These are phyloP conservation scores for Diplotaxis tenuifolia DNA, from an alignment of 345 rosid genomes.

Conservation along the genomic window DNA sequence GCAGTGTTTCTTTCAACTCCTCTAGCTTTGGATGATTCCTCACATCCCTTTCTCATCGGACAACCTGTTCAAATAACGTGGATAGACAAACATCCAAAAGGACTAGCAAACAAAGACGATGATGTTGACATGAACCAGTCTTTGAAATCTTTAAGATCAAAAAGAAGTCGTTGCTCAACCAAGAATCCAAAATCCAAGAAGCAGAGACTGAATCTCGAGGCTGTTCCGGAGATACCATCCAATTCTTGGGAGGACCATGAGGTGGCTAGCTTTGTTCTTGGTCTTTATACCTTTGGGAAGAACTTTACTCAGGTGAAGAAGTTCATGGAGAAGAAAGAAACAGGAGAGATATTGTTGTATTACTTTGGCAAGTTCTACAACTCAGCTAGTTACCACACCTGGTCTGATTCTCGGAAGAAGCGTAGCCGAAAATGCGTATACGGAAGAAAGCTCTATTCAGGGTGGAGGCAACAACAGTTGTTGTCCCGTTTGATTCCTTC, in stretches of 20 bases:
- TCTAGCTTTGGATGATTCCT: conserved; percentile 39
- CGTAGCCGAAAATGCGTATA: conserved; percentile 44
- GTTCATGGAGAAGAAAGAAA: conserved; percentile 48
- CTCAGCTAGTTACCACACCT: conserved; percentile 47
- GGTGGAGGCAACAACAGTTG: conserved; percentile 73
- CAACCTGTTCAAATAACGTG: conserved; percentile 51
- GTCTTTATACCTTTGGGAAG: conserved; percentile 59
- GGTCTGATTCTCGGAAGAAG: conserved; percentile 57
- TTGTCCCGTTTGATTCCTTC: conserved; percentile 56
- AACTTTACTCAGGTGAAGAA: conserved; percentile 46
- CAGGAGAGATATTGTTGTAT: conserved; percentile 53
- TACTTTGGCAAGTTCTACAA: conserved; percentile 62
- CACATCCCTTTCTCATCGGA: conserved; percentile 50
- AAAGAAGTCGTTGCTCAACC: conserved; percentile 33
- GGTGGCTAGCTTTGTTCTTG: conserved; percentile 54
- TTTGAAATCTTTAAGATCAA: conserved; percentile 39
- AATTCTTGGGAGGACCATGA: conserved; percentile 52
- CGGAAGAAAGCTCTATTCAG: conserved; percentile 61
- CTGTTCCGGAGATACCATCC: conserved; percentile 39
- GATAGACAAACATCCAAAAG: conserved; percentile 30
- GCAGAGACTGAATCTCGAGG: conserved; percentile 35
- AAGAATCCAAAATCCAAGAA: conserved; percentile 30
- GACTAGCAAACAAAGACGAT: conserved; percentile 26
- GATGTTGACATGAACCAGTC: conserved; percentile 36
- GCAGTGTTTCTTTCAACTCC: conserved; percentile 42